A percentile compares a stretch with the other conserved stretches of the same genome.
Evolutionary conservation across 139 green algal species (phyloP).

Genomic region (Coelastrella sp.): DNA sequence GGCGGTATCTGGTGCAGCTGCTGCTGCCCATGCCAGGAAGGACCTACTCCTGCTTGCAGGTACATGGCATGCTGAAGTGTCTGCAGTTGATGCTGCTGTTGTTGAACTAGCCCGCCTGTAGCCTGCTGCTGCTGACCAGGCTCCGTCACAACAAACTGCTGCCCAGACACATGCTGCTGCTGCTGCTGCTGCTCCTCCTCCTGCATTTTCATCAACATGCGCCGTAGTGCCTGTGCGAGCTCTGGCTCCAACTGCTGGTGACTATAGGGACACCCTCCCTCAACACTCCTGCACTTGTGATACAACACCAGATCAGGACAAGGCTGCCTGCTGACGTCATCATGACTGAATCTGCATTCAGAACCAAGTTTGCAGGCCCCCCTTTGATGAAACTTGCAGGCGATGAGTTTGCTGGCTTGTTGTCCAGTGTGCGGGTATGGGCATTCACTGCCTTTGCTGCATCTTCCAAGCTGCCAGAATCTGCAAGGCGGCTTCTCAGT

Average conservation of each 20-base stretch:
- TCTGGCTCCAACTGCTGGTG: background rate
- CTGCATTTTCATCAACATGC: constrained; percentile 14
- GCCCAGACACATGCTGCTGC: constrained; percentile 5
- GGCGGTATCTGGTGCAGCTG: background rate
- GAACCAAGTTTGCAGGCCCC: constrained; percentile 3
- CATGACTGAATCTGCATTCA: constrained; percentile 22
- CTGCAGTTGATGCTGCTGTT: background rate
- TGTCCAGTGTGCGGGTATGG: constrained; percentile 5
- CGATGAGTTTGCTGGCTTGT: background rate
- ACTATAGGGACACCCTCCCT: background rate
- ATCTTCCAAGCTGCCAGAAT: constrained; percentile 36
- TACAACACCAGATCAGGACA: constrained; percentile 20
- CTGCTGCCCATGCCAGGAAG: constrained; percentile 2
- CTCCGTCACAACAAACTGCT: background rate
- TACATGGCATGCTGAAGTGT: background rate
- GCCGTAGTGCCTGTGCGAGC: background rate
- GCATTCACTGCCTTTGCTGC: constrained; percentile 35
- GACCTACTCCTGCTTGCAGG: no score
- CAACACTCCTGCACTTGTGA: background rate
- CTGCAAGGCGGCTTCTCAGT: constrained; percentile 10
- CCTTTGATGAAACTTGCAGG: background rate
- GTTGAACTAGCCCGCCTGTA: background rate
- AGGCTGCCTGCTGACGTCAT: background rate
- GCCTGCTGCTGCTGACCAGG: background rate
- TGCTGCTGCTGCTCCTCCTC: constrained; percentile 29